A percentile compares a stretch with the other conserved stretches of the same genome.
phyloP scores from a whole-genome alignment of 768 basidiomycete genomes.

The Kwoniella newhampshirensis region DNA sequence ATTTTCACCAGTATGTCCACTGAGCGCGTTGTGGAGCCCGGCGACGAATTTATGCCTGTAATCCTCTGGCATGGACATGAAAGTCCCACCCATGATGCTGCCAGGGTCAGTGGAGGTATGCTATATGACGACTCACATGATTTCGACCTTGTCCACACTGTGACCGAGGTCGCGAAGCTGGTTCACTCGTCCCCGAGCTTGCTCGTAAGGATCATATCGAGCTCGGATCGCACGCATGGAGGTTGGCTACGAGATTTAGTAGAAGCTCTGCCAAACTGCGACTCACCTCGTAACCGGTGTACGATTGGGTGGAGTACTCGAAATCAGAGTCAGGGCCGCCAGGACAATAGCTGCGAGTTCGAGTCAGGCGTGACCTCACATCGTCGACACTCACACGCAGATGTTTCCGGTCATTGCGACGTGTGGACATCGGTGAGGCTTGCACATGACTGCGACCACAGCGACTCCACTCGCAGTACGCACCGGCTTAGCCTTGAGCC shows the following conservation, averaged over 20 bases:
- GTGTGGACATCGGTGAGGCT: slow-evolving; percentile 98
- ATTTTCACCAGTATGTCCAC: slow-evolving; percentile 87
- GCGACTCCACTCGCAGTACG: slow-evolving; percentile 97
- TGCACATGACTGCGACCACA: slow-evolving; percentile 99
- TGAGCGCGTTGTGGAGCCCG: slow-evolving; percentile 93
- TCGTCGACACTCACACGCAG: slow-evolving; percentile 70
- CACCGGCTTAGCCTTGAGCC: slow-evolving; percentile 87
- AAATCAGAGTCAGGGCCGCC: slow-evolving; percentile 99
- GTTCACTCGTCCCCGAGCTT: slow-evolving; percentile 90
- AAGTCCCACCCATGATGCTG: slow-evolving; percentile 98
- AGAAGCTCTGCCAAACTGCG: background rate
- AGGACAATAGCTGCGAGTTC: slow-evolving; percentile 77
- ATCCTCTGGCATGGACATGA: slow-evolving; percentile 99
- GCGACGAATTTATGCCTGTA: slow-evolving; percentile 92
- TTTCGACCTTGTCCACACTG: slow-evolving; percentile 86
- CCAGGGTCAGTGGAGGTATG: background rate
- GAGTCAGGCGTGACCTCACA: background rate
- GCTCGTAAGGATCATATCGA: slow-evolving; percentile 94
- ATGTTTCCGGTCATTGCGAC: slow-evolving; percentile 99
- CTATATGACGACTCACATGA: slow-evolving; percentile 45
- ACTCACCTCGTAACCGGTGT: slow-evolving; percentile 55
- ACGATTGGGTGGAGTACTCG: slow-evolving; percentile 85
- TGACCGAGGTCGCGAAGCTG: slow-evolving; percentile 95
- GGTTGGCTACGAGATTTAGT: slow-evolving; percentile 67
- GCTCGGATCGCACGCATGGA: slow-evolving; percentile 99